Base-by-base conservation (phyloP, 1,284 basidiomycete genomes). In the Ustilago xerochloae region DNA sequence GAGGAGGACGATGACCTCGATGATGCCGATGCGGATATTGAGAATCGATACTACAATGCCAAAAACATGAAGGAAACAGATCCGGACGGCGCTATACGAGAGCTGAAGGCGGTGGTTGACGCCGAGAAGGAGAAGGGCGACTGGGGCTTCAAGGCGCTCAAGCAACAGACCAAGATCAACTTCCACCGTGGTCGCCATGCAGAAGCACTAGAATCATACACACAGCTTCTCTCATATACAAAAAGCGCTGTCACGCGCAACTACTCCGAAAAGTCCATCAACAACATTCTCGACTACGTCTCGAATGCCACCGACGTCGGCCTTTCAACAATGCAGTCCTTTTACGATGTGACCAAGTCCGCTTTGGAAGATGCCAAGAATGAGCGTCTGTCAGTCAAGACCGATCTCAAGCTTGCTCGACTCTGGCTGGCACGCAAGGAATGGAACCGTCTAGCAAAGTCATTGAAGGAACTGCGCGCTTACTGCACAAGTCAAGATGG, bases 11-110 rank as follows among this genome's bases (percentile, higher is more conserved):
- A 85, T n/a, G 88, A 88, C 26, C 71, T 76, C 29, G 73, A 76
- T 30, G 93, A 90, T 10, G 92, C 89, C 39, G 92, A 90, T 63
- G 92, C 91, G n/a, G 95, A 97, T 85, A 90, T 97, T 46, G 97
- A 99, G 87, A 99, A 99, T 83, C 90, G 94, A 89, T 99, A 99
- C 86, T 99, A 99, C 86, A 92, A 91, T 53, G 97, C 97, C 12
- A 99, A 99, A 85, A 90, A 93, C 39, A 91, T 94, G 85, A 97
- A 97, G 84, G 93, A 94, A 68, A 93, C 96, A 77, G 90, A 92
- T 73, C 91, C 94, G 15, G 92, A 95, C 80, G 92, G 89, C 46
- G 95, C 96, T 0, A 84, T 98, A 73, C 91, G 91, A 74, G 93
- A 94, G 57, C 94, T 97, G 84, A 88, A 89, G 54, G 88, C 88